A percentile compares a stretch with the other conserved stretches of the same genome.
These are phyloP conservation scores for Carex myosuroides DNA, from an alignment of 176 grass and related monocot genomes.

Conservation along the genomic window DNA sequence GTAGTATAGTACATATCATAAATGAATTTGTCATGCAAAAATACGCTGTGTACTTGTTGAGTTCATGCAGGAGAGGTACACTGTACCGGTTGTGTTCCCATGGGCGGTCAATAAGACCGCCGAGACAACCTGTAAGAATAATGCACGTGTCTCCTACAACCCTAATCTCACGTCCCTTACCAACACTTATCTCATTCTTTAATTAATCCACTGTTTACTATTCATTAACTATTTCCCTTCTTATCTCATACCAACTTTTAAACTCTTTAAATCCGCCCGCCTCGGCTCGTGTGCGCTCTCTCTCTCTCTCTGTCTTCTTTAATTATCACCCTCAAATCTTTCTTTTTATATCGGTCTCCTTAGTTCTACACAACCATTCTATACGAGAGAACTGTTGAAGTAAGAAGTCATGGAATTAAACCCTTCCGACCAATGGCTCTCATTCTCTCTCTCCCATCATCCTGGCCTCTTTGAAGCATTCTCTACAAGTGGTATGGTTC, in stretches of 20 bases:
- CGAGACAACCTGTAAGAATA: not conserved
- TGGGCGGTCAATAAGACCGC: constrained; percentile 22
- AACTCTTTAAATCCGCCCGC: constrained; percentile 25
- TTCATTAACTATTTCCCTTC: constrained; percentile 13
- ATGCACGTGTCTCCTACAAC: constrained; percentile 11
- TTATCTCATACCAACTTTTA: constrained; percentile 6
- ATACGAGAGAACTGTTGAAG: constrained; percentile 6
- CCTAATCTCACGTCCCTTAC: constrained; percentile 1
- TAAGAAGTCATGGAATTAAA: constrained; percentile 49
- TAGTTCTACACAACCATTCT: constrained; percentile 18
- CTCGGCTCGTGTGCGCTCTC: constrained; percentile 47
- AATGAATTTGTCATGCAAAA: not conserved
- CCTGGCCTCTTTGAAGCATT: constrained; percentile 72
- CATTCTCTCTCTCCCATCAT: constrained; percentile 78
- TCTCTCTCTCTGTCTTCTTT: not conserved
- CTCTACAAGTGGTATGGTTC: constrained; percentile 33
- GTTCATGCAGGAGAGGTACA: not conserved
- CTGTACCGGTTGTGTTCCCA: constrained; percentile 1
- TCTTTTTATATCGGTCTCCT: constrained; percentile 24
- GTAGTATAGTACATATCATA: not conserved
- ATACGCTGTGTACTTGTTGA: not conserved
- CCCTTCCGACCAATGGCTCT: constrained; percentile 70
- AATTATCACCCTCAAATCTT: constrained; percentile 12
- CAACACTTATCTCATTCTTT: not conserved
- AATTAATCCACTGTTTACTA: not conserved